Base-by-base conservation (phyloP, 345 rosid species). In the Rhodamnia argentea region DNA sequence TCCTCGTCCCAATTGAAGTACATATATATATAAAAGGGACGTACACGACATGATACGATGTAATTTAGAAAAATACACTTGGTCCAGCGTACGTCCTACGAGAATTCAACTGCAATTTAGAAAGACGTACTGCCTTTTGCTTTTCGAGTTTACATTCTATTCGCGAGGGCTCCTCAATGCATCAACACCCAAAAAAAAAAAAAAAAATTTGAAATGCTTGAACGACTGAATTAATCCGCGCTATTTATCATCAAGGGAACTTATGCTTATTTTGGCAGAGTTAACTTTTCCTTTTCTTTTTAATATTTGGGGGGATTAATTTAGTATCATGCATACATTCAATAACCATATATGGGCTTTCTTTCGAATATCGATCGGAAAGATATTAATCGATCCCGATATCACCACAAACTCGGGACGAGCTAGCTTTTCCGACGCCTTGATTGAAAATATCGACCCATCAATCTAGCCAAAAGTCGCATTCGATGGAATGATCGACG, bases 31-130 rank as follows among this genome's bases (percentile, higher is more conserved):
- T 37, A 24, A 9, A 24, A 59, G 5, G 13, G 18, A 0, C 9
- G 40, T 2, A 9, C 40, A 29, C 5, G 0, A 2, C 3, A 4
- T 29, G 75, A 14, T 62, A 1, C 22, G 75, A 22, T 14, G 10
- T 16, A 16, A 27, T 10, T 14, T 27, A 14, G 29, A 60, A 60
- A 0, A 14, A 27, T 14, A 27, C 0, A 3, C n/a, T n/a, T n/a
- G n/a, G n/a, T n/a, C n/a, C n/a, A 1, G 3, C n/a, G 4, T 57
- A 4, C 5, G 2, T 57, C 15, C 10, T 10, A 62, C 3, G 40
- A 1, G 4, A 14, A 62, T 27, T 62, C n/a, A 27, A 62, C 14
- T 16, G 0, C 2, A 0, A 27, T 13, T 13, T 13, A 52, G 55
- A 52, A 5, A 52, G 20, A 52, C 18, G 55, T 0, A 15, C 7